Conservation (phyloP, 768 basidiomycete species). For the Cystofilobasidium bisporidii region DNA sequence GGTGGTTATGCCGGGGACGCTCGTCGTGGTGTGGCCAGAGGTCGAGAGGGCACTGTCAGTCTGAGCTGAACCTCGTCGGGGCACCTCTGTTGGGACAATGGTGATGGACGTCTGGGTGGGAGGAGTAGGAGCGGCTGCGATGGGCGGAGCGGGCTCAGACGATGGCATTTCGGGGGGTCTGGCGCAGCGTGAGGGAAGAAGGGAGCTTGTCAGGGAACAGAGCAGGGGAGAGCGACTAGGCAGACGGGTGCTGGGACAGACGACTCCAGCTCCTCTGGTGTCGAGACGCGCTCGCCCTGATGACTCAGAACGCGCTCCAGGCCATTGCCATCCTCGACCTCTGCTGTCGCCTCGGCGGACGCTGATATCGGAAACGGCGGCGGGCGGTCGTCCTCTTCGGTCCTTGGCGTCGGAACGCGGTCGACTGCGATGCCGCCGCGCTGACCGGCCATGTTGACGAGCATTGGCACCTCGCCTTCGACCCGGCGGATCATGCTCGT, state of each 20-base stretch:
- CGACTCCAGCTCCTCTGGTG: not conserved
- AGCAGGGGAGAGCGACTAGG: too few species aligned
- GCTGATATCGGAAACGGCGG: too few species aligned
- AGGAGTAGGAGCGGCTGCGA: not conserved
- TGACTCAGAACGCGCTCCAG: not conserved
- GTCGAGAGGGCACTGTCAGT: not conserved
- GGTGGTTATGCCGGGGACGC: too few species aligned
- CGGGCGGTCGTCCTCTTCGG: too few species aligned
- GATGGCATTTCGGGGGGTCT: not conserved
- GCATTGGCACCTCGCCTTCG: conserved; percentile 40
- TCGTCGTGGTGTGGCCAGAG: too few species aligned
- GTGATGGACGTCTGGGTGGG: not conserved
- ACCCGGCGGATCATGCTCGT: conserved; percentile 42
- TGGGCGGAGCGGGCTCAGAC: too few species aligned
- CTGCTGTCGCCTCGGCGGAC: too few species aligned
- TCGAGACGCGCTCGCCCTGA: not conserved
- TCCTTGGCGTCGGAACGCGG: conserved; percentile 23
- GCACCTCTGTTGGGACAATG: too few species aligned
- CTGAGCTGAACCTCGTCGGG: not conserved
- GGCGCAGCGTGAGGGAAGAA: not conserved
- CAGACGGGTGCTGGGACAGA: too few species aligned
- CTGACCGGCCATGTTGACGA: conserved; percentile 38
- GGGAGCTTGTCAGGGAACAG: too few species aligned
- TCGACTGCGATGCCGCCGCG: conserved; percentile 21
- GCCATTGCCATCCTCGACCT: too few species aligned